A percentile compares a stretch with the other conserved stretches of the same genome.
These are phyloP conservation scores for Metschnikowia arizonensis DNA, from an alignment of 805 yeast genomes.

Conservation along the genomic window DNA sequence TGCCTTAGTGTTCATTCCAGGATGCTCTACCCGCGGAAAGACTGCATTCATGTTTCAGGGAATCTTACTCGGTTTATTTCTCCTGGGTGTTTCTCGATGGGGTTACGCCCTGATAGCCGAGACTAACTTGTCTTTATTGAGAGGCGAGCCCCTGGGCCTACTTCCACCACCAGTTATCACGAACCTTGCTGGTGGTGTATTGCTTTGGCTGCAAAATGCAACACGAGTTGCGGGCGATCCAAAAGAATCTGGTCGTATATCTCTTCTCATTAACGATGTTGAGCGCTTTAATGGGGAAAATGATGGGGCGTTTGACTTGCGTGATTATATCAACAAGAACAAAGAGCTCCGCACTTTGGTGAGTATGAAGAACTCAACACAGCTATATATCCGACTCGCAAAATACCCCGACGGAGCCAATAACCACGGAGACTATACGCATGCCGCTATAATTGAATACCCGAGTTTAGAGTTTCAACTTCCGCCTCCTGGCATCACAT, in stretches of 20 bases:
- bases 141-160: constrained; percentile 69
- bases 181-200: constrained; percentile 31
- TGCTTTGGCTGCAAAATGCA: constrained; percentile 32
- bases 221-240: constrained; percentile 6
- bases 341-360: constrained; percentile 16
- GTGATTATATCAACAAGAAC: constrained; percentile 19
- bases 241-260: constrained; percentile 37
- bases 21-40: constrained; percentile 70
- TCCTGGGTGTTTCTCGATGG: constrained; percentile 90
- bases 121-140: constrained; percentile 57
- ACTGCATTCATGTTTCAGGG: constrained; percentile 80
- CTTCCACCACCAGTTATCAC: constrained; percentile 49
- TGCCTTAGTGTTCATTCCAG: constrained; percentile 75
- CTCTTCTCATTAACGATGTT: constrained; percentile 72
- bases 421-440: constrained; percentile 57
- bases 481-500: constrained; percentile 54
- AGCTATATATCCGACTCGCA: constrained; percentile 56
- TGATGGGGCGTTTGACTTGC: constrained; percentile 35
- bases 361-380: constrained; percentile 26
- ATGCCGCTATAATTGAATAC: constrained; percentile 56
- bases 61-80: constrained; percentile 68
- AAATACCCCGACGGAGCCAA: constrained; percentile 39
- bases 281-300: constrained; percentile 64
- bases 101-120: constrained; percentile 88
- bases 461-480: constrained; percentile 53